A percentile compares a stretch with the other conserved stretches of the same genome.
These are phyloP conservation scores for Phytopythium ostracodes DNA, from an alignment of 352 stramenopile species.

Conservation along the genomic window DNA sequence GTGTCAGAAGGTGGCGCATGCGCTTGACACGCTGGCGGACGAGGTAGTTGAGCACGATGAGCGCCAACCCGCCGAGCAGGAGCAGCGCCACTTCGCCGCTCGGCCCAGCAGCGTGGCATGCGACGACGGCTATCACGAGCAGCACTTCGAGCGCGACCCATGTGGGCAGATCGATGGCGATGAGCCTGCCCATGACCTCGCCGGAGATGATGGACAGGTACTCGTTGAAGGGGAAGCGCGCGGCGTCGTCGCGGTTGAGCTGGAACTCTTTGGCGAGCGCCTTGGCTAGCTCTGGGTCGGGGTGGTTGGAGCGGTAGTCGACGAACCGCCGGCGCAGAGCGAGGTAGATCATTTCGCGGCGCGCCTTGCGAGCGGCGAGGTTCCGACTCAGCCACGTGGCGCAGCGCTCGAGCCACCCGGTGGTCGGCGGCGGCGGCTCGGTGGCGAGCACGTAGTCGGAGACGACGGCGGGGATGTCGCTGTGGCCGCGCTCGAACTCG, in stretches of 20 bases:
- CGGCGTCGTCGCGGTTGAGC: slow-evolving; percentile 27
- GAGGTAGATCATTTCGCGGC: slow-evolving; percentile 64
- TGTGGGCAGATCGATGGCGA: slow-evolving; percentile 68
- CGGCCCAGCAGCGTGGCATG: slow-evolving; percentile 37
- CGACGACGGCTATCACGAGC: slow-evolving; percentile 36
- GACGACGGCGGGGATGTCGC: slow-evolving; percentile 48
- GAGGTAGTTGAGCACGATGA: slow-evolving; percentile 46
- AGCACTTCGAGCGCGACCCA: slow-evolving; percentile 60
- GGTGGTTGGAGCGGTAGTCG: slow-evolving; percentile 72
- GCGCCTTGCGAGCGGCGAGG: slow-evolving; percentile 27
- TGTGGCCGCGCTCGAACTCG: slow-evolving; percentile 58
- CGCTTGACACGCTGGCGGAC: slow-evolving; percentile 43
- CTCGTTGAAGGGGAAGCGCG: slow-evolving; percentile 71
- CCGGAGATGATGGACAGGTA: slow-evolving; percentile 76
- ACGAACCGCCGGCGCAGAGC: slow-evolving; percentile 58
- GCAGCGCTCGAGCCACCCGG: slow-evolving; percentile 23
- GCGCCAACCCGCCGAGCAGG: slow-evolving; percentile 25
- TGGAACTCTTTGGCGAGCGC: slow-evolving; percentile 63
- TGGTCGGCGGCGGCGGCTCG: slow-evolving; percentile 22
- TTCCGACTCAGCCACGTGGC: slow-evolving; percentile 25
- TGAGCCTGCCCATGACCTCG: slow-evolving; percentile 65
- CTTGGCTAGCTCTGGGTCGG: slow-evolving; percentile 31
- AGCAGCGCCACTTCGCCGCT: slow-evolving; percentile 41
- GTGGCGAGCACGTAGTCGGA: slow-evolving; percentile 57
- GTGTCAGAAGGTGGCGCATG: slow-evolving; percentile 51